Percentiles rank a stretch among this genome's conserved stretches.
These are phyloP conservation scores for Rubia peregrina DNA, from an alignment of 305 asterid genomes.

Conservation along the genomic window DNA sequence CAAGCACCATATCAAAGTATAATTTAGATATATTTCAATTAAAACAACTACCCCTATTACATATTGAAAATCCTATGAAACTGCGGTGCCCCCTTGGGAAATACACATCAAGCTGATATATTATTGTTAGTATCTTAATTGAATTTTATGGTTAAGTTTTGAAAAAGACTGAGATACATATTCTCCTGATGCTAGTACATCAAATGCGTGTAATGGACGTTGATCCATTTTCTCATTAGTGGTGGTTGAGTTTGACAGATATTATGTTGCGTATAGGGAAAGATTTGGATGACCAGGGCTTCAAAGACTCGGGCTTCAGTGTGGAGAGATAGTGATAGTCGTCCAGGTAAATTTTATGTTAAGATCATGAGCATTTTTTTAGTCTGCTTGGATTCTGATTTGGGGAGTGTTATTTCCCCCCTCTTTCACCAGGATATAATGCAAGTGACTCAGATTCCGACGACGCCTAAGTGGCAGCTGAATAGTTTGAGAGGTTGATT, in stretches of 20 bases:
- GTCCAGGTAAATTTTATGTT: conserved; percentile 51
- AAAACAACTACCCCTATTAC: no score
- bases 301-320: conserved; percentile 59
- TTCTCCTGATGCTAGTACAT: neutral
- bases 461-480: conserved; percentile 32
- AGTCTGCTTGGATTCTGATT: neutral
- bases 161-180: neutral
- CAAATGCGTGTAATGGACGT: neutral
- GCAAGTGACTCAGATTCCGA: conserved; percentile 90
- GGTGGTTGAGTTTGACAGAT: conserved; percentile 1
- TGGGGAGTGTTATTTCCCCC: conserved; percentile 2
- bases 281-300: conserved; percentile 71
- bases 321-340: conserved; percentile 77
- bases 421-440: conserved; percentile 48
- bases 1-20: no score
- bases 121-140: no score
- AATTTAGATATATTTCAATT: no score
- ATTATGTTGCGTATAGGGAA: conserved; percentile 48
- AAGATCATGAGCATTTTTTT: neutral
- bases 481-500: conserved; percentile 31
- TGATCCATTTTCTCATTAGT: neutral
- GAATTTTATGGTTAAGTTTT: no score
- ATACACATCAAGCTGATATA: no score
- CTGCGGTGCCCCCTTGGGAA: no score
- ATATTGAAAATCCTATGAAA: no score